Evolutionary conservation across 2,329 filamentous ascomycete genomes (phyloP).

Genomic region (Diaporthe sp.): DNA sequence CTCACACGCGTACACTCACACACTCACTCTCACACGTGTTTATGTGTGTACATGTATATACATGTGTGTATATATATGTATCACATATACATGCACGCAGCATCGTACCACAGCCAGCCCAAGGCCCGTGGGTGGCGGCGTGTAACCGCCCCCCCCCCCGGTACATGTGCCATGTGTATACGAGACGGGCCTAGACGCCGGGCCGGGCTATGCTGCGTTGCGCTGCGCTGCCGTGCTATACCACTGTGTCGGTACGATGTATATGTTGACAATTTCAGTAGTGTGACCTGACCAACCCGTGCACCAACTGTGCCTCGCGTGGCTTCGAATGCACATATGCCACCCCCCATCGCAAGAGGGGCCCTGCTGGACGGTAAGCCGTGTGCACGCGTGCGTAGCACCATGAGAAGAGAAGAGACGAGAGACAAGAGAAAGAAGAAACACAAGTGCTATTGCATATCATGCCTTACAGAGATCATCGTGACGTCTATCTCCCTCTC

Average conservation of each 20-base stretch:
- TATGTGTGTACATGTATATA: background rate
- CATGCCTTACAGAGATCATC: background rate
- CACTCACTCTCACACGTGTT: background rate
- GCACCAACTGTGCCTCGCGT: conserved; percentile 37
- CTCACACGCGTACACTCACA: background rate
- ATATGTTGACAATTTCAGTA: conserved; percentile 26
- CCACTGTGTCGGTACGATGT: background rate
- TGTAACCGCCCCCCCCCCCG: background rate
- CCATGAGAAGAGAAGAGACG: background rate
- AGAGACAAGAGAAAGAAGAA: background rate
- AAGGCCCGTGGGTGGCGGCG: background rate
- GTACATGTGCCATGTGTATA: background rate
- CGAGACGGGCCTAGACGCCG: background rate
- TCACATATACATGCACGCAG: background rate
- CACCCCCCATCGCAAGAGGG: conserved; percentile 38
- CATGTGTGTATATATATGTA: background rate
- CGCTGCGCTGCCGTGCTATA: background rate
- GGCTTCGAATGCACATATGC: conserved; percentile 39
- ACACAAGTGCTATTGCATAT: background rate
- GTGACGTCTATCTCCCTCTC: background rate
- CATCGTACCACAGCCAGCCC: background rate
- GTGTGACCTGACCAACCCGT: conserved; percentile 34
- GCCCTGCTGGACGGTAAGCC: conserved; percentile 36
- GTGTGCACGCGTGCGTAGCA: background rate
- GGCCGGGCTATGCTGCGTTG: background rate